These are phyloP conservation scores for Agaricus sinodeliciosus DNA, from an alignment of 768 basidiomycete genomes.

Conservation along the genomic window DNA sequence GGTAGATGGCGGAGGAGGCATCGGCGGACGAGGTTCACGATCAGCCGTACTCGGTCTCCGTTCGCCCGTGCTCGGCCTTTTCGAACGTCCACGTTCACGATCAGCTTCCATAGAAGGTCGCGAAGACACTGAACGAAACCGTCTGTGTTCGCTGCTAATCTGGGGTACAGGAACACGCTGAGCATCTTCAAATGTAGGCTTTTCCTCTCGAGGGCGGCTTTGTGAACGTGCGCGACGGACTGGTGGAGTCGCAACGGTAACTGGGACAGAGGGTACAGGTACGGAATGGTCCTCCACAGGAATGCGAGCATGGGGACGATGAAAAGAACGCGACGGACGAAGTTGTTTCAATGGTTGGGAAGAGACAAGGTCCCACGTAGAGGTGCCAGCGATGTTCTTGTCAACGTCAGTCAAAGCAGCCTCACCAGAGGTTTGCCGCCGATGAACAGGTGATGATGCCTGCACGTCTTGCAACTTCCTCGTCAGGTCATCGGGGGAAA, in stretches of 20 bases:
- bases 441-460: constrained; percentile 17
- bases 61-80: constrained; percentile 18
- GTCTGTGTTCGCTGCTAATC: constrained; percentile 4
- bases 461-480: constrained; percentile 51
- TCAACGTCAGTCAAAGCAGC: constrained; percentile 12
- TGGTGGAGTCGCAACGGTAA: not conserved
- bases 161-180: constrained; percentile 6
- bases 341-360: not conserved
- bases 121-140: constrained; percentile 9
- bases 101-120: constrained; percentile 22
- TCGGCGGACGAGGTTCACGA: constrained; percentile 4
- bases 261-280: not conserved
- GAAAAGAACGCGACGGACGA: not conserved
- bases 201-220: constrained; percentile 8
- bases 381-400: not conserved
- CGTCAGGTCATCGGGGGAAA: constrained; percentile 54
- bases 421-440: constrained; percentile 8
- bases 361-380: not conserved
- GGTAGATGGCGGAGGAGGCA: constrained; percentile 14
- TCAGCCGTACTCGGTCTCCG: constrained; percentile 5
- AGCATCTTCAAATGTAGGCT: constrained; percentile 6
- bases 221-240: constrained; percentile 8
- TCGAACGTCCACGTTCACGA: constrained; percentile 15
- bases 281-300: not conserved
- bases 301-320: not conserved